phyloP scores from a whole-genome alignment of 371 early-diverging fungal genomes.

The Rhizopus stolonifer region DNA sequence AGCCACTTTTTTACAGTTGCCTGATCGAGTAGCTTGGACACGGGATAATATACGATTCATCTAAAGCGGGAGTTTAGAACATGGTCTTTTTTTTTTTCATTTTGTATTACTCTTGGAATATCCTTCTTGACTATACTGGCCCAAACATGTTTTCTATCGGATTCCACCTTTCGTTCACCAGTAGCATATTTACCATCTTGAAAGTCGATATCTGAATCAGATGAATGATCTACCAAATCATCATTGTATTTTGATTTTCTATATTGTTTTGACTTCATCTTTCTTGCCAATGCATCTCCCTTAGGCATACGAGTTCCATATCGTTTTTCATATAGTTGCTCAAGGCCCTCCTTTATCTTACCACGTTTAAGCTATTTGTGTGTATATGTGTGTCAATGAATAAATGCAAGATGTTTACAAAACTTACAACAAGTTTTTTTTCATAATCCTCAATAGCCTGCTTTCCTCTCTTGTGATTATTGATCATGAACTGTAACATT shows the following conservation, averaged over 20 bases:
- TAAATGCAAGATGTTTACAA: too few relatives aligned
- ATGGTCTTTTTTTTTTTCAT: too few relatives aligned
- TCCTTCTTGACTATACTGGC: conserved; percentile 48
- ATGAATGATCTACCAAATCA: neutral
- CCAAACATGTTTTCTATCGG: conserved; percentile 40
- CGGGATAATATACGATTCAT: conserved; percentile 57
- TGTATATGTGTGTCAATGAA: too few relatives aligned
- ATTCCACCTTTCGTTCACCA: conserved; percentile 26
- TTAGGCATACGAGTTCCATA: conserved; percentile 32
- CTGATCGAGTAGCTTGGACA: conserved; percentile 50
- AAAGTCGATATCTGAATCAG: neutral
- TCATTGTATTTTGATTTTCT: conserved; percentile 1
- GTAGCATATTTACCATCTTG: conserved; percentile 3
- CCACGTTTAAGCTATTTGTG: conserved; percentile 33
- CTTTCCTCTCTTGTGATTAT: conserved; percentile 35
- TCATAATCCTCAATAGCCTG: conserved; percentile 43
- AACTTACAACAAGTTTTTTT: conserved; percentile 39
- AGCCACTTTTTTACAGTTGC: conserved; percentile 62
- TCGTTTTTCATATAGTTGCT: conserved; percentile 37
- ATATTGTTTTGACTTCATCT: neutral
- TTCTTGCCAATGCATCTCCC: conserved; percentile 6
- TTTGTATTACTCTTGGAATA: conserved; percentile 47
- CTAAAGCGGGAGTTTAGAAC: too few relatives aligned
- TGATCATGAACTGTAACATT: conserved; percentile 49
- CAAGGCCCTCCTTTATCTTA: conserved; percentile 34